phyloP scores from a whole-genome alignment of 129 eudicot genomes.

The Apium graveolens region DNA sequence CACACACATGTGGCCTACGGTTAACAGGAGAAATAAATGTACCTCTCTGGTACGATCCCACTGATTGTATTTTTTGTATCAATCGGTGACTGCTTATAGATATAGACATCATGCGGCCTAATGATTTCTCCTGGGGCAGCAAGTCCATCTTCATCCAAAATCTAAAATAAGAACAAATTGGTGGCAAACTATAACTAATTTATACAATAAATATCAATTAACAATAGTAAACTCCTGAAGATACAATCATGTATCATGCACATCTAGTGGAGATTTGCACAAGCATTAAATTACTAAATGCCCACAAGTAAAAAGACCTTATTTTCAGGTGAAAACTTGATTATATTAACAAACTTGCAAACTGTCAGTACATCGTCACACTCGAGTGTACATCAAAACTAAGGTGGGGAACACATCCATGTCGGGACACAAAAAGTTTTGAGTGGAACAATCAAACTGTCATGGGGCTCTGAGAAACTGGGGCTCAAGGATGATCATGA shows the following conservation, averaged over 20 bases:
- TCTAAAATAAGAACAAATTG: slow-evolving; percentile 27
- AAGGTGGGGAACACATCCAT: not conserved
- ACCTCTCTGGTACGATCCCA: slow-evolving; percentile 38
- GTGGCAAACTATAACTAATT: not conserved
- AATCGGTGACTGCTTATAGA: slow-evolving; percentile 55
- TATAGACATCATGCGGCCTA: slow-evolving; percentile 60
- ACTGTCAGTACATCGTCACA: not conserved
- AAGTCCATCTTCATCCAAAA: slow-evolving; percentile 91
- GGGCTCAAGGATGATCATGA: not conserved
- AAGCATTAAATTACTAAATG: not conserved
- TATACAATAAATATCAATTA: not conserved
- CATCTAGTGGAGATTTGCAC: not conserved
- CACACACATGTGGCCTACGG: not conserved
- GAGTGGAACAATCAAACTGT: not conserved
- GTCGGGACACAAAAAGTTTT: not conserved
- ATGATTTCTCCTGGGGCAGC: slow-evolving; percentile 94
- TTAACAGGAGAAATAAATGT: slow-evolving; percentile 13
- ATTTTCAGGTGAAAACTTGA: not conserved
- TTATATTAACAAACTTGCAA: not conserved
- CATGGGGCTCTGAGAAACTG: too few relatives aligned
- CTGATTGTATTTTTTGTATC: slow-evolving; percentile 30
- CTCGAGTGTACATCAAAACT: not conserved
- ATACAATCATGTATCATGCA: not conserved
- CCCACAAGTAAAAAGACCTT: not conserved
- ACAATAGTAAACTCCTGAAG: not conserved